Evolutionary conservation across 176 grass and related monocot species (phyloP).

Genomic region (Triticum monococcum): DNA sequence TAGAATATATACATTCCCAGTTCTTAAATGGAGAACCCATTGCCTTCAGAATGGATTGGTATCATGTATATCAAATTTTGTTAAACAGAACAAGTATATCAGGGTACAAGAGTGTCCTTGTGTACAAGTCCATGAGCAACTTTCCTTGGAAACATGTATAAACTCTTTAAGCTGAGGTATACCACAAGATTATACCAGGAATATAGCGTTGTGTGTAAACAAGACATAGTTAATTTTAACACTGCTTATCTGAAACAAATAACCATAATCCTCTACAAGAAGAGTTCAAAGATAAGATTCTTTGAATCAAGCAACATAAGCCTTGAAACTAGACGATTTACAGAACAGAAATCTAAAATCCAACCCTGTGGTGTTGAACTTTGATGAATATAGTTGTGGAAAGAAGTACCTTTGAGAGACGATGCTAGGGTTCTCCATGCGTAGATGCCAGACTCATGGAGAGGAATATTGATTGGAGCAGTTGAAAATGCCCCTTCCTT

Average conservation of each 20-base stretch:
- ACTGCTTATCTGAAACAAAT: slow-evolving; percentile 2
- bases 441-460: slow-evolving; percentile 49
- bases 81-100: neutral
- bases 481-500: slow-evolving; percentile 81
- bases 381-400: slow-evolving; percentile 22
- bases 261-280: neutral
- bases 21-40: neutral
- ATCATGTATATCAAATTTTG: neutral
- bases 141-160: neutral
- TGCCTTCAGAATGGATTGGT: neutral
- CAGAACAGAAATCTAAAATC: neutral
- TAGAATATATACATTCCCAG: neutral
- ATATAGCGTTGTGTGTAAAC: neutral
- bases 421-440: slow-evolving; percentile 67
- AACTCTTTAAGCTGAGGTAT: neutral
- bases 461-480: slow-evolving; percentile 59
- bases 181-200: neutral
- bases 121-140: slow-evolving; percentile 11
- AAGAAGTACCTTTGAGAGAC: slow-evolving; percentile 62
- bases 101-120: neutral
- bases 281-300: neutral
- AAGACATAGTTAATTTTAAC: slow-evolving; percentile 1
- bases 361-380: neutral
- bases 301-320: slow-evolving; percentile 14
- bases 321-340: neutral